Evolutionary conservation across 371 early-diverging fungal species (phyloP).

Genomic region (Rhizopus delemar): DNA sequence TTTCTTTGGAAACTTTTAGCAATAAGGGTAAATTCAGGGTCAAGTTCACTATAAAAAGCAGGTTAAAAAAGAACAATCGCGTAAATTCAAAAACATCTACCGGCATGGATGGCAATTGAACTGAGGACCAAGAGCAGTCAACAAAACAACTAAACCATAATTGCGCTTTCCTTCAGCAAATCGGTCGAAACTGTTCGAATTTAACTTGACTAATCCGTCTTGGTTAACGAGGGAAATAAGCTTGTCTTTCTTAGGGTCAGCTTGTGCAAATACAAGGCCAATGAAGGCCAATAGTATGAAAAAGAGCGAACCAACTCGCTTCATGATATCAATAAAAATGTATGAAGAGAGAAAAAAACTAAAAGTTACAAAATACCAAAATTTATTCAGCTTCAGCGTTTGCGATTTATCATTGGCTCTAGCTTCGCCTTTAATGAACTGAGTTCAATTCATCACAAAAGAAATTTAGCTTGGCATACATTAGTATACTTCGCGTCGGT

Average conservation of each 20-base stretch:
- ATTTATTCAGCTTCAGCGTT: conserved; percentile 9
- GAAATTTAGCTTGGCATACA: neutral
- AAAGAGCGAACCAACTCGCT: conserved; percentile 17
- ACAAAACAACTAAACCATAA: conserved; percentile 72
- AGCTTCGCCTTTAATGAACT: neutral
- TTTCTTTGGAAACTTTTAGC: conserved; percentile 59
- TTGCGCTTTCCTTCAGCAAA: conserved; percentile 74
- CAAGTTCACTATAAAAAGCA: conserved; percentile 64
- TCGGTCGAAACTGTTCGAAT: conserved; percentile 60
- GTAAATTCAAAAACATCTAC: conserved; percentile 39
- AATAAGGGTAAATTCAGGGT: conserved; percentile 68
- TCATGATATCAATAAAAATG: conserved; percentile 7
- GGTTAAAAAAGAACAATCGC: conserved; percentile 6
- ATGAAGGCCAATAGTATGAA: conserved; percentile 18
- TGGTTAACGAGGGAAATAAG: conserved; percentile 41
- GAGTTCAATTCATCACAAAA: conserved; percentile 2
- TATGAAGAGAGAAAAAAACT: neutral
- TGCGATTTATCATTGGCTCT: conserved; percentile 18
- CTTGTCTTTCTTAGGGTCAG: conserved; percentile 39
- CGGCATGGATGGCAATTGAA: conserved; percentile 76
- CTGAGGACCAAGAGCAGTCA: conserved; percentile 73
- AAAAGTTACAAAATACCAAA: neutral
- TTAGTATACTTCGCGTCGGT: no score
- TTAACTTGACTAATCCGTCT: conserved; percentile 62
- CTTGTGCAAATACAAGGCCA: conserved; percentile 18